phyloP scores from a whole-genome alignment of 371 early-diverging fungal genomes.

The Lichtheimia ornata region DNA sequence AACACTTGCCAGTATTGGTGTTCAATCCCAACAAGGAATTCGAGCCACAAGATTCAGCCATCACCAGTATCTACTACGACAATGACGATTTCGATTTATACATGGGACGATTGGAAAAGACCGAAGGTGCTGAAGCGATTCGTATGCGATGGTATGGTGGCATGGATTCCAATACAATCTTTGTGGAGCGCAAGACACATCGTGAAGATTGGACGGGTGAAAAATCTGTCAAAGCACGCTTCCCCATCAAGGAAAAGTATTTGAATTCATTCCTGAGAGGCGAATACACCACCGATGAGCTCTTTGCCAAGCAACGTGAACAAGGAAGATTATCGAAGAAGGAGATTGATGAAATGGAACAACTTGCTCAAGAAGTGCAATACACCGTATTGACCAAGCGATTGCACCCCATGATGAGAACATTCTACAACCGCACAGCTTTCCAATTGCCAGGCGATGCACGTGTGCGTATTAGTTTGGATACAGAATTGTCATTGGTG shows the following conservation, averaged over 20 bases:
- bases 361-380: conserved; percentile 87
- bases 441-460: conserved; percentile 99
- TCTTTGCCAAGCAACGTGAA: conserved; percentile 83
- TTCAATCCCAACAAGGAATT: conserved; percentile 85
- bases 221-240: conserved; percentile 93
- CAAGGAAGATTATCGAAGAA: conserved; percentile 80
- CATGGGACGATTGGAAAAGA: conserved; percentile 90
- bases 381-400: conserved; percentile 72
- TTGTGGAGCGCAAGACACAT: conserved; percentile 98
- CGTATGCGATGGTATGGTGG: conserved; percentile 98
- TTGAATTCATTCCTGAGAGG: conserved; percentile 89
- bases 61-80: conserved; percentile 98
- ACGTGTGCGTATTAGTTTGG: conserved; percentile 96
- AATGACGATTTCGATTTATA: conserved; percentile 94
- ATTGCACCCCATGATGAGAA: conserved; percentile 90
- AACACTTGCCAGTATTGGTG: conserved; percentile 96
- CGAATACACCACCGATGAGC: conserved; percentile 77
- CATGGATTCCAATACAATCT: conserved; percentile 83
- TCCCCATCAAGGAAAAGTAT: conserved; percentile 95
- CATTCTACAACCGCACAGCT: conserved; percentile 98
- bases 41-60: conserved; percentile 82
- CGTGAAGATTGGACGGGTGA: conserved; percentile 99
- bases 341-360: conserved; percentile 79
- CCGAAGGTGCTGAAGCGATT: conserved; percentile 93
- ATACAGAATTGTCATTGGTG: conserved; percentile 97